phyloP scores from a whole-genome alignment of 257 asterid species.

The Paulownia fortunei region DNA sequence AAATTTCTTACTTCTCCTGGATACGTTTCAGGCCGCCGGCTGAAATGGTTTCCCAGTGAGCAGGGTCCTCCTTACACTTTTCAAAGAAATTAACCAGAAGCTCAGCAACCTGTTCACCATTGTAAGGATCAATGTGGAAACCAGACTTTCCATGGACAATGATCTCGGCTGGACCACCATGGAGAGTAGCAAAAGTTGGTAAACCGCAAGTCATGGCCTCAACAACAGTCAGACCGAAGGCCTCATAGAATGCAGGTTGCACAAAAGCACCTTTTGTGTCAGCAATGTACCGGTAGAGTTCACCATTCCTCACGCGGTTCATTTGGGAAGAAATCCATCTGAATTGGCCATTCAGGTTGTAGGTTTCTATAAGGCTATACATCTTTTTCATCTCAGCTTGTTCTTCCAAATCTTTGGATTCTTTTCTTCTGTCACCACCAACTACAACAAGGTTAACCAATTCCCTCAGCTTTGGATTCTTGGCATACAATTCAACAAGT shows the following conservation, averaged over 20 bases:
- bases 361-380: slow-evolving; percentile 63
- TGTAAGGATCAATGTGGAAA: slow-evolving; percentile 79
- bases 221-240: slow-evolving; percentile 80
- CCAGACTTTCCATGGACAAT: slow-evolving; percentile 71
- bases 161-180: slow-evolving; percentile 88
- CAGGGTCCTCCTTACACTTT: slow-evolving; percentile 56
- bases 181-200: slow-evolving; percentile 73
- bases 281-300: slow-evolving; percentile 74
- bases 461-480: slow-evolving; percentile 69
- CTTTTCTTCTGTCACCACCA: slow-evolving; percentile 83
- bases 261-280: slow-evolving; percentile 73
- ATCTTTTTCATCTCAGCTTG: slow-evolving; percentile 81
- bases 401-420: slow-evolving; percentile 81
- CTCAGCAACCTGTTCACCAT: slow-evolving; percentile 64
- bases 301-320: slow-evolving; percentile 81
- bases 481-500: slow-evolving; percentile 72
- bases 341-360: slow-evolving; percentile 69
- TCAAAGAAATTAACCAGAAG: slow-evolving; percentile 64
- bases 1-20: slow-evolving; percentile 69
- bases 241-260: slow-evolving; percentile 87
- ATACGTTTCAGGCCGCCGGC: slow-evolving; percentile 69
- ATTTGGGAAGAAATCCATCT: slow-evolving; percentile 88
- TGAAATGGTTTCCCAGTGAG: slow-evolving; percentile 65
- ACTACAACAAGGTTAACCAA: slow-evolving; percentile 78
- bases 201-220: slow-evolving; percentile 90